Base-by-base conservation (phyloP, 805 yeast genomes). In the Lachancea cidri region DNA sequence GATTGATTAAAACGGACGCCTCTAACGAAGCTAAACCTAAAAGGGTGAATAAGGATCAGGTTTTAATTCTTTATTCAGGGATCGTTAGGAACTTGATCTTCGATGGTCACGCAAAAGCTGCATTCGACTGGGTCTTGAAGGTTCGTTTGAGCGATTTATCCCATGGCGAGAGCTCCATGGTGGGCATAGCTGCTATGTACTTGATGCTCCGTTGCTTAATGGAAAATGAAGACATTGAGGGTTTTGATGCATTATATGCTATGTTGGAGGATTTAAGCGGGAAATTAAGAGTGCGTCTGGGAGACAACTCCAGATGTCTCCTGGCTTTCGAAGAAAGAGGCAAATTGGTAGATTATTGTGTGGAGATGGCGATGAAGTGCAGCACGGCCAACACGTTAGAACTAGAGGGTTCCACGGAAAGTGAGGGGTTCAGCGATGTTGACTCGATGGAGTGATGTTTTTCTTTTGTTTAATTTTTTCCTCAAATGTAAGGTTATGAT, bases 221-320 rank as follows among this genome's bases (percentile, higher is more conserved):
- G 49, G 51, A 50, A 11, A 45, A 49, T 13, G 29, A 46, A 8
- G 38, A 46, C n/a, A 41, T 5, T 6, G 36, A 36, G 13, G 29
- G 35, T n/a, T 16, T 22, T 29, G 24, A 35, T n/a, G 11, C 13
- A 5, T 17, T 31, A 6, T 31, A 17, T 16, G 32, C 45, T 14
- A 53, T 50, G 33, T 42, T 63, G 22, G 68, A 64, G 40, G 58
- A 56, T 29, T 46, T 64, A 13, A 49, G 57, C 5, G 65, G 62
- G 8, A 45, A 50, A 9, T 35, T 65, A 17, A 57, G 70, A 50
- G 57, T 65, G 2, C 64, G 69, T 69, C 38, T 62, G 19, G 68
- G 68, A 24, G 54, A 58, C 20, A 45, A 55, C 16, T 45, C 48
- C 19, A 65, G 63, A n/a, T 45, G 58, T 11, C 44, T 46, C 6